A percentile compares a stretch with the other conserved stretches of the same genome.
Conservation (phyloP, 2,329 filamentous ascomycete species). For the Calonectria crousiana region DNA sequence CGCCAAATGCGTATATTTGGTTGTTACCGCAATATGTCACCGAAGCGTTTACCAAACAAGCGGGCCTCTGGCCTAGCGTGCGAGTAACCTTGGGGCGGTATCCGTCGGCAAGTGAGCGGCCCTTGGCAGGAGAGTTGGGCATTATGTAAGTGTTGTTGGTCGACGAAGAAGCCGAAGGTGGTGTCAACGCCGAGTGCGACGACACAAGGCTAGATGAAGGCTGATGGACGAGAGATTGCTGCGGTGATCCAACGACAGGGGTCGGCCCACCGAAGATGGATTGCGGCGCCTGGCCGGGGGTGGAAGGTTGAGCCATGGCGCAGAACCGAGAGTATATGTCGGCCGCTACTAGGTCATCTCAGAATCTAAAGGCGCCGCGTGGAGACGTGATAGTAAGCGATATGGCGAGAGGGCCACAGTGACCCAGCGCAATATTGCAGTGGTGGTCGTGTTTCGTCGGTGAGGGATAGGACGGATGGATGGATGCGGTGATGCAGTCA, state of each 20-base stretch:
- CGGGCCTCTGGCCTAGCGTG: slow-evolving; percentile 84
- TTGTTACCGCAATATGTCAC: slow-evolving; percentile 99
- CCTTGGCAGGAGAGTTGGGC: slow-evolving; percentile 84
- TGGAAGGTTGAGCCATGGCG: slow-evolving; percentile 60
- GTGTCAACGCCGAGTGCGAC: slow-evolving; percentile 41
- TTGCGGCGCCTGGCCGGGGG: slow-evolving; percentile 55
- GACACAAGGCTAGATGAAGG: slow-evolving; percentile 43
- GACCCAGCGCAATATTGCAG: not conserved
- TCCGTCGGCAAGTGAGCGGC: slow-evolving; percentile 73
- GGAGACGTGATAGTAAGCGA: not conserved
- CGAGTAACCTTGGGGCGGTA: slow-evolving; percentile 88
- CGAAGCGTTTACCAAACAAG: slow-evolving; percentile 96
- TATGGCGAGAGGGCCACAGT: not conserved
- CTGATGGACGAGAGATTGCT: slow-evolving; percentile 43
- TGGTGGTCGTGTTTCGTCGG: slow-evolving; percentile 33
- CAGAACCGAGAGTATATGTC: slow-evolving; percentile 30
- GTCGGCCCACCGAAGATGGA: slow-evolving; percentile 62
- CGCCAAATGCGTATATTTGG: slow-evolving; percentile 97
- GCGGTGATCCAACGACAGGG: slow-evolving; percentile 42
- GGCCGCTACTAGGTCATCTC: slow-evolving; percentile 39
- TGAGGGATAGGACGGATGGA: slow-evolving; percentile 29
- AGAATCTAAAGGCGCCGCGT: slow-evolving; percentile 15
- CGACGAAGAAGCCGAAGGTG: slow-evolving; percentile 49
- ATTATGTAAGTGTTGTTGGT: slow-evolving; percentile 91
- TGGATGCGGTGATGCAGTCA: slow-evolving; percentile 35